phyloP scores from a whole-genome alignment of 495 filamentous ascomycete species.

The Daldinia decipiens region DNA sequence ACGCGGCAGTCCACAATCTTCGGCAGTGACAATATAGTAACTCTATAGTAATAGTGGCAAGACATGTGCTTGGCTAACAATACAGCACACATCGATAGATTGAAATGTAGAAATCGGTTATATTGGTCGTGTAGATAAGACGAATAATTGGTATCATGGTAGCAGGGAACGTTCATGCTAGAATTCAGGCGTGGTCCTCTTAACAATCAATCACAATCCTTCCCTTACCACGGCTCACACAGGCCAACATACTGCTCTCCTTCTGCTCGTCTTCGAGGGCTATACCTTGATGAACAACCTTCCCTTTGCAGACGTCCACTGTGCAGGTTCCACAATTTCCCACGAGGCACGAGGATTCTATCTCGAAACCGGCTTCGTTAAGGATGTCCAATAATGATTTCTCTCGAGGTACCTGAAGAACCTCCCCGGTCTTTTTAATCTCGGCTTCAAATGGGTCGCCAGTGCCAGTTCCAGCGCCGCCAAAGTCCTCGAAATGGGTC shows the following conservation, averaged over 20 bases:
- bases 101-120: background rate
- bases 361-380: slow-evolving; percentile 55
- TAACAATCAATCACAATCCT: slow-evolving; percentile 48
- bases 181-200: background rate
- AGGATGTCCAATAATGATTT: slow-evolving; percentile 55
- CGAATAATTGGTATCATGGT: slow-evolving; percentile 1
- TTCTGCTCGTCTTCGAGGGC: slow-evolving; percentile 53
- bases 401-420: slow-evolving; percentile 49
- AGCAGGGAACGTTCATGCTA: background rate
- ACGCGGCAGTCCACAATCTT: slow-evolving; percentile 25
- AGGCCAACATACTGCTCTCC: slow-evolving; percentile 52
- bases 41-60: background rate
- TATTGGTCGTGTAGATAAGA: background rate
- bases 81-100: no score
- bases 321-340: slow-evolving; percentile 61
- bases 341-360: slow-evolving; percentile 57
- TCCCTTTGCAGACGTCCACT: slow-evolving; percentile 54
- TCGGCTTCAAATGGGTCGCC: slow-evolving; percentile 49
- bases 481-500: slow-evolving; percentile 45
- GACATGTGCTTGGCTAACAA: background rate
- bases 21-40: slow-evolving; percentile 16
- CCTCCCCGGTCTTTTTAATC: slow-evolving; percentile 42
- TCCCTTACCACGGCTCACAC: slow-evolving; percentile 53
- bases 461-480: slow-evolving; percentile 38
- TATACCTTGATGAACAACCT: slow-evolving; percentile 56